phyloP scores from a whole-genome alignment of 1,284 basidiomycete species.

The Pterula multifida region DNA sequence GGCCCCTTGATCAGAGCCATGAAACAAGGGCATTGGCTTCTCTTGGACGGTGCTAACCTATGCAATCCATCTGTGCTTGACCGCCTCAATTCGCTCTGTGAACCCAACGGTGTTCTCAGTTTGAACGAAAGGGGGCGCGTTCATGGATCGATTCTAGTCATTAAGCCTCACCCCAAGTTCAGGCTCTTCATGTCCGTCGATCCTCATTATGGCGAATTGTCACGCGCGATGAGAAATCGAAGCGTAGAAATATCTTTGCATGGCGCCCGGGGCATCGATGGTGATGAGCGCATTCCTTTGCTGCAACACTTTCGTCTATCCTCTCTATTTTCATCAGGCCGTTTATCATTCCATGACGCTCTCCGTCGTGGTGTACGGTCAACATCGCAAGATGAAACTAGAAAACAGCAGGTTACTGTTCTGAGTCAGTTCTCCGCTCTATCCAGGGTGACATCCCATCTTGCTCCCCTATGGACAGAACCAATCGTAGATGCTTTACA shows the following conservation, averaged over 20 bases:
- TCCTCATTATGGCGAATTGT: slow-evolving; percentile 86
- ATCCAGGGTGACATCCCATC: background rate
- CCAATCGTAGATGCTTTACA: background rate
- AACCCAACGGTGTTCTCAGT: slow-evolving; percentile 70
- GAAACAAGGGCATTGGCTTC: slow-evolving; percentile 80
- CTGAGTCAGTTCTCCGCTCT: background rate
- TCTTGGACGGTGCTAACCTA: slow-evolving; percentile 90
- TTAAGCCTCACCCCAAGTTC: slow-evolving; percentile 83
- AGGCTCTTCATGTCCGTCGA: slow-evolving; percentile 93
- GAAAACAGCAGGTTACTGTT: background rate
- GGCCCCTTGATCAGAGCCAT: slow-evolving; percentile 88
- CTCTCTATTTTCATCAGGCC: background rate
- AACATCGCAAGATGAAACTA: background rate
- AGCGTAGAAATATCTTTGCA: slow-evolving; percentile 56
- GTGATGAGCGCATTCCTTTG: background rate
- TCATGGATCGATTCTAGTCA: slow-evolving; percentile 60
- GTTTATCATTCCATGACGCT: background rate
- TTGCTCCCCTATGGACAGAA: background rate
- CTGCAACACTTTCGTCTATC: background rate
- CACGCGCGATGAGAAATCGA: slow-evolving; percentile 96
- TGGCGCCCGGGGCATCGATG: background rate
- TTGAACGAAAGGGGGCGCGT: slow-evolving; percentile 88
- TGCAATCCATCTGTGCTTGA: slow-evolving; percentile 95
- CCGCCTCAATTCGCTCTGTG: slow-evolving; percentile 94
- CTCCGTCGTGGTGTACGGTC: background rate